phyloP scores from a whole-genome alignment of 768 basidiomycete genomes.

The Leccinum boreale region DNA sequence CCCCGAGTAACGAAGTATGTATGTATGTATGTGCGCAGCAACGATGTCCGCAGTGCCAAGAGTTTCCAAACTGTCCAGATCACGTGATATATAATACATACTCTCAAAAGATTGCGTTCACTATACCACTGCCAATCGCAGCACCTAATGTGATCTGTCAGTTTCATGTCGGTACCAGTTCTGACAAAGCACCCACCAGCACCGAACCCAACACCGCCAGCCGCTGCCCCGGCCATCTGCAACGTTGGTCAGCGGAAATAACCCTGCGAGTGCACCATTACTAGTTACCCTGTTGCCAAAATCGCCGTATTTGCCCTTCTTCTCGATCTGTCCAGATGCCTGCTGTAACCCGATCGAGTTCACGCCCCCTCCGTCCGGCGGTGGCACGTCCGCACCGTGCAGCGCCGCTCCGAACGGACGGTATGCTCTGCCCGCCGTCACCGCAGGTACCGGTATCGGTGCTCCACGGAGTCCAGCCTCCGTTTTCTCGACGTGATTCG shows the following conservation, averaged over 20 bases:
- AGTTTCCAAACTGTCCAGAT: not conserved
- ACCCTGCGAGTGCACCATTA: not conserved
- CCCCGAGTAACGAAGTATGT: not conserved
- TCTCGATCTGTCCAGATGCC: constrained; percentile 32
- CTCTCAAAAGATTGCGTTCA: constrained; percentile 44
- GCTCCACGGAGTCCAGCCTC: constrained; percentile 2
- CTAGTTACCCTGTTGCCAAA: constrained; percentile 55
- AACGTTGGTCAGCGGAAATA: constrained; percentile 19
- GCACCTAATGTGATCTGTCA: constrained; percentile 33
- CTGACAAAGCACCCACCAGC: constrained; percentile 46
- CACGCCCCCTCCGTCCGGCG: constrained; percentile 23
- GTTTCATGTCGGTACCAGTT: not conserved
- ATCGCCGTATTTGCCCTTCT: constrained; percentile 57
- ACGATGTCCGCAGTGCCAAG: not conserved
- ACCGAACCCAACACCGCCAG: constrained; percentile 74
- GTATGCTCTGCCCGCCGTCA: constrained; percentile 21
- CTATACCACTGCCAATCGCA: constrained; percentile 49
- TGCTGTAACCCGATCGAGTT: constrained; percentile 32
- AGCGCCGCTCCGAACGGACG: constrained; percentile 38
- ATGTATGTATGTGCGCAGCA: not conserved
- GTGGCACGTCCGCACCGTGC: constrained; percentile 33
- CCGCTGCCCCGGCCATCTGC: constrained; percentile 57
- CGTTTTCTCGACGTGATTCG: constrained; percentile 67
- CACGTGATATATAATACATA: constrained; percentile 23
- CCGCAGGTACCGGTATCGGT: not conserved